Conservation (phyloP, 177 flowering plant genomes). For the Vitis hybrid region DNA sequence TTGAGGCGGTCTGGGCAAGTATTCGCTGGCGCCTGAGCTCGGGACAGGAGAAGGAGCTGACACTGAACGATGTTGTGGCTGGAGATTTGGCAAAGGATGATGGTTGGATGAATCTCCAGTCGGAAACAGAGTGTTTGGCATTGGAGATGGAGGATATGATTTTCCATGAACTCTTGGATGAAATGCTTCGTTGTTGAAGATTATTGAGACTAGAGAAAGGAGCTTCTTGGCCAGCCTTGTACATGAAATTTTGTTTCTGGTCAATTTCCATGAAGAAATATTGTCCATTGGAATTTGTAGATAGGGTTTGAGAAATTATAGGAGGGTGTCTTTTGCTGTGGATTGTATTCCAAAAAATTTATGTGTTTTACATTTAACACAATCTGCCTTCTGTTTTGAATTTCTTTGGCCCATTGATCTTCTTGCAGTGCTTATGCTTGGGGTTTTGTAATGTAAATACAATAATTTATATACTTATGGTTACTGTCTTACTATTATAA, state of each 20-base stretch:
- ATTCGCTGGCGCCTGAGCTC: constrained; percentile 15
- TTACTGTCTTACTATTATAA: no score
- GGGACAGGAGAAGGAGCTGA: constrained; percentile 16
- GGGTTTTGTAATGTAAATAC: no score
- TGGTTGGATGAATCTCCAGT: constrained; percentile 37
- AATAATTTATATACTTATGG: no score
- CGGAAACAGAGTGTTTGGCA: constrained; percentile 31
- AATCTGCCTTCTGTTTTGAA: no score
- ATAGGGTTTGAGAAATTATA: no score
- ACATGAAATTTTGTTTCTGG: constrained; percentile 11
- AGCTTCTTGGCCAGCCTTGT: constrained; percentile 3
- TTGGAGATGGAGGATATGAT: constrained; percentile 42
- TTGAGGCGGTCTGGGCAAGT: constrained; percentile 26
- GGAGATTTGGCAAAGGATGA: constrained; percentile 29
- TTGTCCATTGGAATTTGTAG: not conserved
- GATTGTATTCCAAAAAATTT: no score
- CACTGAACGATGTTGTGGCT: constrained; percentile 28
- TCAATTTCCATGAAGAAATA: not conserved
- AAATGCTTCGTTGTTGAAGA: constrained; percentile 20
- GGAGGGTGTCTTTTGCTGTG: no score
- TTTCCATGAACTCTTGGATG: constrained; percentile 37
- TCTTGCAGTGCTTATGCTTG: no score
- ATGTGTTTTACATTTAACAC: no score
- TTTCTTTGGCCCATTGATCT: no score
- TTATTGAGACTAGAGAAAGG: no score